Evolutionary conservation across 768 basidiomycete species (phyloP).

Genomic region (Suillus luteus): DNA sequence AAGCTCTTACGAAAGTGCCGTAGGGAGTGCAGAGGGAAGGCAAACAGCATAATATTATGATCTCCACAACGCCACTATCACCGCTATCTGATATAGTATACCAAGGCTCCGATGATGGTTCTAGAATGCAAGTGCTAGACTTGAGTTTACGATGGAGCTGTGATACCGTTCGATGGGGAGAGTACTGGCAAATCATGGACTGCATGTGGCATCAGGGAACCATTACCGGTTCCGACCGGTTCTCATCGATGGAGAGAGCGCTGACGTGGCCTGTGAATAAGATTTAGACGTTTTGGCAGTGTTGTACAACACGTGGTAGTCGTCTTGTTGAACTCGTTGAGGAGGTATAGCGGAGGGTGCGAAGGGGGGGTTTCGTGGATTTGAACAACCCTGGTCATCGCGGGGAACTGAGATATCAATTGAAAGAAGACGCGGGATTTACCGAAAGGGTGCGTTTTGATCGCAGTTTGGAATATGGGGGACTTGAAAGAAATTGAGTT

Average conservation of each 20-base stretch:
- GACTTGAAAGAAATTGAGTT: conserved; percentile 41
- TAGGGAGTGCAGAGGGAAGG: not conserved
- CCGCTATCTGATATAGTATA: conserved; percentile 13
- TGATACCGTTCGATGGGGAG: conserved; percentile 3
- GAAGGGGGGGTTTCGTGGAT: conserved; percentile 1
- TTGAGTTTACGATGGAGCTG: not conserved
- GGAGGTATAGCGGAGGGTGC: conserved; percentile 6
- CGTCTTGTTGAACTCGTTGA: conserved; percentile 7
- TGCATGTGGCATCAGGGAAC: conserved; percentile 1
- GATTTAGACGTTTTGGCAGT: conserved; percentile 30
- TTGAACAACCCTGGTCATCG: conserved; percentile 12
- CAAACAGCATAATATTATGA: conserved; percentile 6
- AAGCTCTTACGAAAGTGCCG: not conserved
- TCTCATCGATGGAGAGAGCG: not conserved
- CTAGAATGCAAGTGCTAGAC: conserved; percentile 12
- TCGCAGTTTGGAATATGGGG: conserved; percentile 18
- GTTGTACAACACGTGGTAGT: conserved; percentile 9
- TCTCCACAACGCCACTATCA: conserved; percentile 27
- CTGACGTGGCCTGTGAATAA: conserved; percentile 5
- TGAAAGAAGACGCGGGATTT: conserved; percentile 8
- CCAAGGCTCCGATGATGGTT: conserved; percentile 3
- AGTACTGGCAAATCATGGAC: conserved; percentile 1
- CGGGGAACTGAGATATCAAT: conserved; percentile 17
- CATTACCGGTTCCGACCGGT: conserved; percentile 9
- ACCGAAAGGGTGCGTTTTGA: conserved; percentile 11